These are phyloP conservation scores for Myxozyma vanderwaltii DNA, from an alignment of 805 yeast genomes.

Conservation along the genomic window DNA sequence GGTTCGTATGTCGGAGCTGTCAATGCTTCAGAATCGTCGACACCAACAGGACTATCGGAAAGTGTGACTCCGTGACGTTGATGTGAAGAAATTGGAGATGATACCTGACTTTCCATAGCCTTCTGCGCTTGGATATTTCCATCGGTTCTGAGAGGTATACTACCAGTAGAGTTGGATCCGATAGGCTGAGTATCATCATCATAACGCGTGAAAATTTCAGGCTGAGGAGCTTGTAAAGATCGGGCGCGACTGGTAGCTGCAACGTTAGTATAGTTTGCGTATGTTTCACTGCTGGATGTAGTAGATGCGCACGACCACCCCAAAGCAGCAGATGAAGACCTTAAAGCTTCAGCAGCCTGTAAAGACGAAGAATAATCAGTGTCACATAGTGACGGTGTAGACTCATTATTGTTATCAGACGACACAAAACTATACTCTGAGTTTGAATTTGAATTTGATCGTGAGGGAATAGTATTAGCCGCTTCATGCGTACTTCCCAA, in stretches of 20 bases:
- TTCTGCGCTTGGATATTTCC: background rate
- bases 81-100: background rate
- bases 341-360: background rate
- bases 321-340: background rate
- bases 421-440: slow-evolving; percentile 2
- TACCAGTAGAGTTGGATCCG: slow-evolving; percentile 5
- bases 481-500: background rate
- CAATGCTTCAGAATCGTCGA: background rate
- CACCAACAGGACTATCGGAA: background rate
- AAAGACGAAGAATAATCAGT: background rate
- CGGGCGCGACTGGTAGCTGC: background rate
- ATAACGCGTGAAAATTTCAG: no score
- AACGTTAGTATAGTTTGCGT: background rate
- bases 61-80: background rate
- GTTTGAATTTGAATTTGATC: background rate
- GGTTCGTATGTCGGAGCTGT: background rate
- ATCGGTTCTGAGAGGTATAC: background rate
- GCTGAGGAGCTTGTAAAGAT: background rate
- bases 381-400: background rate
- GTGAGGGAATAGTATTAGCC: background rate
- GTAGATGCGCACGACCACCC: background rate
- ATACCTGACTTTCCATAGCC: background rate
- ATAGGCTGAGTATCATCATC: background rate
- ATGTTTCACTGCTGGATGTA: background rate
- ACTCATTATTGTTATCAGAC: background rate